phyloP scores from a whole-genome alignment of 805 yeast genomes.

The Blastobotrys attinorum region DNA sequence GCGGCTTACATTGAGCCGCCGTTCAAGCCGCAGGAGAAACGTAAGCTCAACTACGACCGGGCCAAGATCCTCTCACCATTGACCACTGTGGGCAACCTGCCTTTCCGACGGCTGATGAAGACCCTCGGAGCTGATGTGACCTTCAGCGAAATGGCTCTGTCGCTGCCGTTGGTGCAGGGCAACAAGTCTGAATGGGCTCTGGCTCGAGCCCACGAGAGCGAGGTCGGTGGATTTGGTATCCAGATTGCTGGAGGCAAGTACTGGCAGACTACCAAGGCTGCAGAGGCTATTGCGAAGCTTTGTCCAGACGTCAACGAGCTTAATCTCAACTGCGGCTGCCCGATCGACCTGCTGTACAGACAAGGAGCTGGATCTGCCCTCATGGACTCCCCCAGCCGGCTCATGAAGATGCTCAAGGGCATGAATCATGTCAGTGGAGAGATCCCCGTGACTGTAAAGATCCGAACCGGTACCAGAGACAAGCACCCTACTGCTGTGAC shows the following conservation, averaged over 20 bases:
- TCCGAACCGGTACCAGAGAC: conserved; percentile 87
- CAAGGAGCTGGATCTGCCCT: conserved; percentile 96
- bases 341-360: conserved; percentile 87
- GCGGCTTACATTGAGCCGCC: conserved; percentile 68
- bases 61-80: conserved; percentile 91
- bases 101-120: conserved; percentile 89
- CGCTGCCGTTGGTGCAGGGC: conserved; percentile 81
- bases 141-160: conserved; percentile 90
- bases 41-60: conserved; percentile 51
- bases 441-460: conserved; percentile 82
- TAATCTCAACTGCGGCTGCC: conserved; percentile 94
- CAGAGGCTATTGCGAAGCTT: conserved; percentile 62
- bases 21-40: conserved; percentile 73
- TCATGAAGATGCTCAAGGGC: conserved; percentile 70
- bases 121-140: conserved; percentile 88
- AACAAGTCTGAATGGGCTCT: conserved; percentile 96
- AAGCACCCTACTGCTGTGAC: conserved; percentile 79
- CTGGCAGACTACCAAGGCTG: conserved; percentile 89
- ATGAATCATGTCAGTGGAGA: conserved; percentile 90
- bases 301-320: conserved; percentile 66
- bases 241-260: conserved; percentile 88
- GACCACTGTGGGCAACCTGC: conserved; percentile 96
- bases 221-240: conserved; percentile 83
- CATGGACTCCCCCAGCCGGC: conserved; percentile 78
- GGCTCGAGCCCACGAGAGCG: conserved; percentile 77